Base-by-base conservation (phyloP, 106 monocot species). In the Allium cepa region DNA sequence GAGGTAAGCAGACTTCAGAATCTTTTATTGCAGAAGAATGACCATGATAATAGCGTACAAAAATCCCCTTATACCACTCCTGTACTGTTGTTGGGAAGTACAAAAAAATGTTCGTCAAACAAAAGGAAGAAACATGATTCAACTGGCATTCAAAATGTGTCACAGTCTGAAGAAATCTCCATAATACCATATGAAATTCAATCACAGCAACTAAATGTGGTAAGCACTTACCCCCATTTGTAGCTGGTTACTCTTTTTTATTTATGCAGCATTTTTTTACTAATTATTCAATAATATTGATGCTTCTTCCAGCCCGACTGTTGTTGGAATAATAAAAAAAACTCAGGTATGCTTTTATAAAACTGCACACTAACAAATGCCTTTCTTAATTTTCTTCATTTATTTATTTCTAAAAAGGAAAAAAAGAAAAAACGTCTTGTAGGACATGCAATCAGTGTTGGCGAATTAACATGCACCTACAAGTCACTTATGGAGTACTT, bases 401-500 rank as follows among this genome's bases (percentile, higher is more conserved):
- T 5, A 36, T 36, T 36, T 36, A 36, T 36, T 36, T 36, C 36
- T 36, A 36, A 36, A 1, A 36, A 36, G 3, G 36, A 36, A 5
- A 36, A 36, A 2, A 36, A 36, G 1, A 36, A 36, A 4, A 36
- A 36, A 15, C 3, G 8, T 51, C 71, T 8, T 52, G 4, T 46
- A 75, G 80, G 62, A 75, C 58, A 67, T 78, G 74, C 50, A 15
- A 56, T 50, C 53, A 76, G 77, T 17, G 47, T 56, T 27, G 68
- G 46, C 57, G 53, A 55, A 47, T 4, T 8, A 8, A 73, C 15
- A 17, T 83, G 83, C 49, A 63, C 79, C 15, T 81, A 78, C 72
- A 83, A 86, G 59, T 75, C 74, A 36, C 79, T 91, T 63, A 26
- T 91, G 53, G 86, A 87, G 69, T 66, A 63, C 47, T 71, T 91